Evolutionary conservation across 129 eudicot species (phyloP).

Genomic region (Pseudognaphalium luteoalbum): DNA sequence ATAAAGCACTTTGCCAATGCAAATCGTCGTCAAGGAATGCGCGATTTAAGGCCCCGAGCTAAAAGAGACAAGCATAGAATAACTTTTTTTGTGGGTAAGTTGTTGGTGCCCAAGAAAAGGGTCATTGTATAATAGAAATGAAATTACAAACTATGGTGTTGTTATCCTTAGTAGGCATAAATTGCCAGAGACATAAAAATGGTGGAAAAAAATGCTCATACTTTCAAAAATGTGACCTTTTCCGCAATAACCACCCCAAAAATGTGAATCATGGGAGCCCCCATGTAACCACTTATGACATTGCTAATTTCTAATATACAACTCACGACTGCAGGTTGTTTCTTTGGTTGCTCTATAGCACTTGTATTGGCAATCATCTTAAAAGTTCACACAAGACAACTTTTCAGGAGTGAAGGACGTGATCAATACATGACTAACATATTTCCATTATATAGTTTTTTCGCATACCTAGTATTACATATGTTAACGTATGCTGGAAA

Average conservation of each 20-base stretch:
- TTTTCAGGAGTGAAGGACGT: constrained; percentile 42
- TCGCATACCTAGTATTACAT: constrained; percentile 54
- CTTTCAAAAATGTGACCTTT: background rate
- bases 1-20: constrained; percentile 63
- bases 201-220: background rate
- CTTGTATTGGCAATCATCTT: constrained; percentile 48
- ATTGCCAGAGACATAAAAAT: background rate
- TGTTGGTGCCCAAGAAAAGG: background rate
- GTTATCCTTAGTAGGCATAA: no score
- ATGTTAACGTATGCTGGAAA: constrained; percentile 45
- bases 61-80: constrained; percentile 56
- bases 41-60: constrained; percentile 39
- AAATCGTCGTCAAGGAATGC: constrained; percentile 62
- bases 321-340: constrained; percentile 43
- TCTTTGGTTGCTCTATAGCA: constrained; percentile 66
- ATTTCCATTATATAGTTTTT: constrained; percentile 54
- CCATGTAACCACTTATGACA: background rate
- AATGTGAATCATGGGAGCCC: background rate
- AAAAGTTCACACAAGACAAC: constrained; percentile 38
- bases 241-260: background rate
- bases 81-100: constrained; percentile 58
- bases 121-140: no score
- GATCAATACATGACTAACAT: constrained; percentile 56
- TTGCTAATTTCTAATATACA: constrained; percentile 32
- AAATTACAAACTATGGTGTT: no score